Evolutionary conservation across 2,329 filamentous ascomycete genomes (phyloP).

Genomic region (Colletotrichum shisoi): DNA sequence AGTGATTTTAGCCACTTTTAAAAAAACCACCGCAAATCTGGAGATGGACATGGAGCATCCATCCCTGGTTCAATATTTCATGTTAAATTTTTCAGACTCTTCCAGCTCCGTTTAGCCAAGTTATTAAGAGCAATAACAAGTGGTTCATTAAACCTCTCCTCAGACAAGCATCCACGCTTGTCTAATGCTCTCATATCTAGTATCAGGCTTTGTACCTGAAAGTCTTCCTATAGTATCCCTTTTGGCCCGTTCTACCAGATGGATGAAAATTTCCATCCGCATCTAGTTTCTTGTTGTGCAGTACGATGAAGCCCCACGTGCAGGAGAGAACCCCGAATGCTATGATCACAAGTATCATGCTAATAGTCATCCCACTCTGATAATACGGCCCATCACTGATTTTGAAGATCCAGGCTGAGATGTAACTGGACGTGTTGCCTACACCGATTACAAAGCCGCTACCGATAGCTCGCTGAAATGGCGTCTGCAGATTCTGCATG

Average conservation of each 20-base stretch:
- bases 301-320: slow-evolving; percentile 31
- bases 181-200: too few relatives aligned
- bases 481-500: slow-evolving; percentile 37
- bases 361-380: slow-evolving; percentile 35
- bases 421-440: slow-evolving; percentile 46
- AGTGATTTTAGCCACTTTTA: too few relatives aligned
- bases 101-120: too few relatives aligned
- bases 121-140: rapidly evolving
- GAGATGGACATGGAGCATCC: too few relatives aligned
- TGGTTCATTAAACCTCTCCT: too few relatives aligned
- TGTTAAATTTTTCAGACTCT: too few relatives aligned
- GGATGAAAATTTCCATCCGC: not conserved
- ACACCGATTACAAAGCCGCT: slow-evolving; percentile 51
- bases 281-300: slow-evolving; percentile 30
- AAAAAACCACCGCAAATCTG: too few relatives aligned
- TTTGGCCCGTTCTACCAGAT: not conserved
- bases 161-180: too few relatives aligned
- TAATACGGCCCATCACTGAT: slow-evolving; percentile 39
- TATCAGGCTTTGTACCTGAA: slow-evolving; percentile 12
- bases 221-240: too few relatives aligned
- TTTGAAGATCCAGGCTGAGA: slow-evolving; percentile 41
- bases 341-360: slow-evolving; percentile 32
- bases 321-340: slow-evolving; percentile 18
- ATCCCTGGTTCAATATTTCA: too few relatives aligned
- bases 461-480: slow-evolving; percentile 42